Evolutionary conservation across 768 basidiomycete genomes (phyloP), one percentile per base, ranked within the genome.

Genomic region (Boletus rufocinnamomeus): DNA sequence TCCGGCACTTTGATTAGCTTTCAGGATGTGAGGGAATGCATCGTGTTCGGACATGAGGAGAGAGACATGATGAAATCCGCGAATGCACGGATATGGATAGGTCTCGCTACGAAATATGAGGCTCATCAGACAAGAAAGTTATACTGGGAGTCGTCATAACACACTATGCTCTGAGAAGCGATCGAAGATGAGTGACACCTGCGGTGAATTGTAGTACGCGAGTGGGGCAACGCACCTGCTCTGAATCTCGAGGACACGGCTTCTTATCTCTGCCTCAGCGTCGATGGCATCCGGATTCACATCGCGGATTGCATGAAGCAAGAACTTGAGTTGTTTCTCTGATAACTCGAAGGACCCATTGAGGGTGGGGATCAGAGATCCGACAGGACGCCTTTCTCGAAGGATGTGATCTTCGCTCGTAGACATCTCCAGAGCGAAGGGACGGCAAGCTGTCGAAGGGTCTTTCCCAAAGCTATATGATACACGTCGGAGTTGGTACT

Each of bases 11-110:
- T 54, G 54, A 35, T n/a, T 19, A 3, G 10, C 40, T 45, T 43
- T 35, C 32, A 60, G 19, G 32, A 62, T 30, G 21, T 49, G 50
- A 28, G n/a, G 1, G 10, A 49, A 45, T 13, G 27, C 34, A 6
- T 54, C 27, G 17, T 50, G 50, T 44, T 59, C 53, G 14, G 43
- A 27, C 53, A 55, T 56, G 54, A 46, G 14, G n/a, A 27, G 40
- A 2, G 49, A 41, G 25, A 56, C 49, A n/a, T 60, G 25, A 13
- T 41, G 44, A 27, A 51, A 51, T n/a, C 16, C 27, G 14, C 54
- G 58, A 44, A 56, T 34, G 27, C 50, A 59, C 7, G 58, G 58
- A 40, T 56, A 59, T 2, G 51, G 48, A 10, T 56, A 48, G 13
- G 37, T 16, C 37, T 52, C 11, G 13, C 50, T 52, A 13, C 13